phyloP scores from a whole-genome alignment of 1,139 yeast genomes.

The Yamadazyma membranifaciens region DNA sequence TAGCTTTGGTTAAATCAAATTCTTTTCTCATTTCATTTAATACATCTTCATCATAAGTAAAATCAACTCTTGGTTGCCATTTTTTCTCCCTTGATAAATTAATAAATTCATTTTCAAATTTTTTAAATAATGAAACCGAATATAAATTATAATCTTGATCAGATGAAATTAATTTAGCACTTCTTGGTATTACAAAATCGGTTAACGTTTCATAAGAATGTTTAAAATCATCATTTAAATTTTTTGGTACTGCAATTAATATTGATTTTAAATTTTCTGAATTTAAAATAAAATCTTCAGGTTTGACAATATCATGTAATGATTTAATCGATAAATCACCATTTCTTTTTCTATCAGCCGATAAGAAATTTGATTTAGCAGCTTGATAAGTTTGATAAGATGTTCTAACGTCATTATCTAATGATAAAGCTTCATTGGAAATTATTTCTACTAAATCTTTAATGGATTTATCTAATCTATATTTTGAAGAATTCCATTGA shows the following conservation, averaged over 20 bases:
- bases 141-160: slow-evolving; percentile 76
- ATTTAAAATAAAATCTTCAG: slow-evolving; percentile 78
- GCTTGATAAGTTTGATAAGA: slow-evolving; percentile 69
- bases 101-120: slow-evolving; percentile 67
- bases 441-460: slow-evolving; percentile 70
- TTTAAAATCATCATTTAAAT: slow-evolving; percentile 57
- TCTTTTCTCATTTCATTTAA: slow-evolving; percentile 75
- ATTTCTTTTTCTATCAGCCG: slow-evolving; percentile 88
- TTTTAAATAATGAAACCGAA: slow-evolving; percentile 82
- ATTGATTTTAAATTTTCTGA: slow-evolving; percentile 85
- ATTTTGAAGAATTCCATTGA: slow-evolving; percentile 85
- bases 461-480: slow-evolving; percentile 80
- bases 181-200: slow-evolving; percentile 87
- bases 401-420: slow-evolving; percentile 79
- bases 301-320: slow-evolving; percentile 82
- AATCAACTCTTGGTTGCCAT: slow-evolving; percentile 89
- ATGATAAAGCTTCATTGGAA: slow-evolving; percentile 72
- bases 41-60: slow-evolving; percentile 77
- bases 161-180: slow-evolving; percentile 65
- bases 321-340: slow-evolving; percentile 93
- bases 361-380: slow-evolving; percentile 79
- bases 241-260: slow-evolving; percentile 82
- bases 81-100: slow-evolving; percentile 77
- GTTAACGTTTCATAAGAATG: slow-evolving; percentile 72
- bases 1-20: slow-evolving; percentile 68